Evolutionary conservation across 2,329 filamentous ascomycete species (phyloP), one percentile per base, ranked within the genome.

Genomic region (Orbilia quercus): DNA sequence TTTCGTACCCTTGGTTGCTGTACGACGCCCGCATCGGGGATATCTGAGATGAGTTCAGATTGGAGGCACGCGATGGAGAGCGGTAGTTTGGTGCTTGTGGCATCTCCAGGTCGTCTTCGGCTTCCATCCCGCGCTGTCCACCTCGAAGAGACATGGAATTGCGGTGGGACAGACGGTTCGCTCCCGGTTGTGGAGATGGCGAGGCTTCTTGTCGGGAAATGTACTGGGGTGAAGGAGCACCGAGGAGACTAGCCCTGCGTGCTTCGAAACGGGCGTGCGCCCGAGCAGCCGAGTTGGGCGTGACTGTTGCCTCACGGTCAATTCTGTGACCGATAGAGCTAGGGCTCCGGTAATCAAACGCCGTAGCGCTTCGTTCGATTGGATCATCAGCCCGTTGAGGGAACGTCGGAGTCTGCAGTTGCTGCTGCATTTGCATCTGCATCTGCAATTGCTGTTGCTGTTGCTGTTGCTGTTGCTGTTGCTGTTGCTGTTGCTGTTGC

Each of bases 291-390:
- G 62, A 66, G 22, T 72, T 72, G 7, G 70, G 70, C 42, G 70
- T 74, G 16, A 67, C 70, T 7, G 70, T 67, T 2, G 63, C 70
- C 31, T 74, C 70, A 50, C 70, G 54, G 48, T 74, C 70, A 25
- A 74, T 74, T 48, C 58, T 62, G 47, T 66, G 63, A n/a, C 70
- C 70, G 16, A 74, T 74, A 25, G 62, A 62, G 31, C 70, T 74
- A 5, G 70, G 70, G 23, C 62, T 67, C 14, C 70, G 57, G 31
- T 66, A 74, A 40, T 74, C 70, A 34, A 74, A 66, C 1, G 70
- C 60, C 1, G 62, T 74, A 22, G 25, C 47, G 23, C 47, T 57
- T 14, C 70, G 36, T 40, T 74, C 67, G 23, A 67, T 74, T 16
- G 70, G 70, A 36, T 74, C 60, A 28, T 67, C 70, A 14, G 38